Evolutionary conservation across 2,329 filamentous ascomycete species (phyloP).

Genomic region (Fusarium proliferatum): DNA sequence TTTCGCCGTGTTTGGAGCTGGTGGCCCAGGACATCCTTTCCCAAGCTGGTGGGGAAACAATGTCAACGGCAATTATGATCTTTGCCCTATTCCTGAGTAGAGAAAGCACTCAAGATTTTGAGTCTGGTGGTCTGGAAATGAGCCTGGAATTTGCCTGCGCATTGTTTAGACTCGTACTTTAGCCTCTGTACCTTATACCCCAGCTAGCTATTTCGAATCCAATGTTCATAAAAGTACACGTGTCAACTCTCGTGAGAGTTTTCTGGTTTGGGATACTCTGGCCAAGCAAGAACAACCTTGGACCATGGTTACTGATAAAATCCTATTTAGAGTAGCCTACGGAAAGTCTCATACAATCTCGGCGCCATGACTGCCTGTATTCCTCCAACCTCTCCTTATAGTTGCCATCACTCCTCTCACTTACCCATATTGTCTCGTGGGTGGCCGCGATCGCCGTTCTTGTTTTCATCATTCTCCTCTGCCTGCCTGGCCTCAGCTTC

Average conservation of each 20-base stretch:
- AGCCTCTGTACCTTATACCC: neutral
- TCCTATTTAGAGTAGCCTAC: accelerated
- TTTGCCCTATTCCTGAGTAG: conserved; percentile 55
- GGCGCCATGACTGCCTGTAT: neutral
- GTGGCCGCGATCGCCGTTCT: too few relatives aligned
- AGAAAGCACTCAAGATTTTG: accelerated
- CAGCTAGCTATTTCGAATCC: neutral
- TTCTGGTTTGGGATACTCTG: neutral
- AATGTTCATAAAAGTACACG: neutral
- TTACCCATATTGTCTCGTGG: neutral
- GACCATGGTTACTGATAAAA: neutral
- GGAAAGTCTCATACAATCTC: neutral
- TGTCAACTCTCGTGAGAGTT: neutral
- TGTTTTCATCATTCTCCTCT: neutral
- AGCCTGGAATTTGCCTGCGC: neutral
- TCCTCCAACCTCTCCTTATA: accelerated
- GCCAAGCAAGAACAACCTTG: neutral
- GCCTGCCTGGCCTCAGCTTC: neutral
- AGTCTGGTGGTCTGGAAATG: neutral
- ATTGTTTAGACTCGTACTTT: neutral
- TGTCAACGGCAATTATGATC: conserved; percentile 58
- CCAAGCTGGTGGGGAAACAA: conserved; percentile 68
- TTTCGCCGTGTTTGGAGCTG: conserved; percentile 66
- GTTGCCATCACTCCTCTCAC: neutral
- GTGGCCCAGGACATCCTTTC: conserved; percentile 57